phyloP scores from a whole-genome alignment of 306 rosid genomes.

The Medicago ruthenica region DNA sequence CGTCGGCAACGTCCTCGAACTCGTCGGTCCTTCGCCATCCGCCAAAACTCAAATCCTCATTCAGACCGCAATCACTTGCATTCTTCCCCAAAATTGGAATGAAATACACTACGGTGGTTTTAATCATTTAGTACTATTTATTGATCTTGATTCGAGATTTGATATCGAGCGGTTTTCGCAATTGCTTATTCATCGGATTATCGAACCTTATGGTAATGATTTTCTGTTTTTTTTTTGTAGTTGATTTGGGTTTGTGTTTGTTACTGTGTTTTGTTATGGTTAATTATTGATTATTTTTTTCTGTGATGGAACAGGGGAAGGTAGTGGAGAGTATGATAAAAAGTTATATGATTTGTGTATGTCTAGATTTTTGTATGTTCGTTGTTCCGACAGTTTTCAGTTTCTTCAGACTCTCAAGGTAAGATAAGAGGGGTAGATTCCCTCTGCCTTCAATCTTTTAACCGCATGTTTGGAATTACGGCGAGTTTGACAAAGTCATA shows the following conservation, averaged over 20 bases:
- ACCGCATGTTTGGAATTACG: no score
- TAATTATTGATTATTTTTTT: background rate
- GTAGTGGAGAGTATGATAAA: slow-evolving; percentile 40
- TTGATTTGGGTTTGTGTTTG: background rate
- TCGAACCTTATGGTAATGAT: slow-evolving; percentile 54
- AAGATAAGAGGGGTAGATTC: background rate
- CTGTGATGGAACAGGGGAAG: slow-evolving; percentile 35
- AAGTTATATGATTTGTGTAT: slow-evolving; percentile 62
- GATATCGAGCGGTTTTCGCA: slow-evolving; percentile 67
- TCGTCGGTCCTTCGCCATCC: slow-evolving; percentile 85
- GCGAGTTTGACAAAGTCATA: no score
- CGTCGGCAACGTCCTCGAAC: slow-evolving; percentile 80
- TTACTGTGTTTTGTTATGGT: background rate
- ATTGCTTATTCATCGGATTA: slow-evolving; percentile 62
- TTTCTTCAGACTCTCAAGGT: slow-evolving; percentile 94
- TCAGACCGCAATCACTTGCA: slow-evolving; percentile 72
- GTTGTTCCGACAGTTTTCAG: slow-evolving; percentile 75
- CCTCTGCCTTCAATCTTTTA: no score
- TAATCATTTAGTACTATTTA: slow-evolving; percentile 63
- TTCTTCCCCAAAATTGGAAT: slow-evolving; percentile 80
- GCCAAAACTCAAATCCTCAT: slow-evolving; percentile 80
- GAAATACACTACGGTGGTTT: slow-evolving; percentile 75
- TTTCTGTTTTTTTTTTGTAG: background rate
- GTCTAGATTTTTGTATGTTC: slow-evolving; percentile 74
- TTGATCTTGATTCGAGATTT: slow-evolving; percentile 83